Evolutionary conservation across 345 rosid species (phyloP).

Genomic region (Odontarrhena argentea): DNA sequence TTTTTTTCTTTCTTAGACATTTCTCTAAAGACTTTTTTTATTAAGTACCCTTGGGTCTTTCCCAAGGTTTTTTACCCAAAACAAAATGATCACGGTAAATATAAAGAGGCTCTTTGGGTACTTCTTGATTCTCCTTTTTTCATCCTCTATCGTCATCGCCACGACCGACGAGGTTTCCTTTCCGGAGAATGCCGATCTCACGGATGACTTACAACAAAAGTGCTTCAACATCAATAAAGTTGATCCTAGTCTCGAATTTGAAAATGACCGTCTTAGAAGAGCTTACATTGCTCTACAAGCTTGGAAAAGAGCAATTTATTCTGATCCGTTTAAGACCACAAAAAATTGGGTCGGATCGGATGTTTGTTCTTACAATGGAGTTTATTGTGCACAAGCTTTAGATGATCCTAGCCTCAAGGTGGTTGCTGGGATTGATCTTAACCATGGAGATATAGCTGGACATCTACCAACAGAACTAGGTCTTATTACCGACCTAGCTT

Average conservation of each 20-base stretch:
- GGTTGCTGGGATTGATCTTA: constrained; percentile 70
- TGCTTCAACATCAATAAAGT: constrained; percentile 24
- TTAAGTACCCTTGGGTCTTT: constrained; percentile 51
- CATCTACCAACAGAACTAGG: constrained; percentile 64
- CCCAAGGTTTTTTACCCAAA: constrained; percentile 45
- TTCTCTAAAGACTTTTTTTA: constrained; percentile 1
- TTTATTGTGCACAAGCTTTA: constrained; percentile 59
- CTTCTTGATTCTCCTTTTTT: constrained; percentile 38
- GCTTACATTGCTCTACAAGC: constrained; percentile 72
- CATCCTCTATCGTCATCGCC: neutral
- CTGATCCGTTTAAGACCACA: constrained; percentile 61
- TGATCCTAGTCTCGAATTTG: constrained; percentile 45
- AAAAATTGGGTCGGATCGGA: constrained; percentile 60
- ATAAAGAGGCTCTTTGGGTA: constrained; percentile 41
- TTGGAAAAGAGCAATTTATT: constrained; percentile 57
- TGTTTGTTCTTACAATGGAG: constrained; percentile 64
- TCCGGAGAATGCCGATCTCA: constrained; percentile 44
- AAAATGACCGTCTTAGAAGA: constrained; percentile 48
- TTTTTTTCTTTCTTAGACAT: constrained; percentile 5
- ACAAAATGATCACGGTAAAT: constrained; percentile 26
- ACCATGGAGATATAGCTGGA: constrained; percentile 66
- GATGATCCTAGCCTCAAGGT: constrained; percentile 50
- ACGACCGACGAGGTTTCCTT: constrained; percentile 44
- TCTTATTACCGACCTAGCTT: constrained; percentile 57
- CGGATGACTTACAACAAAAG: constrained; percentile 37